These are phyloP conservation scores for Cladosporium sp. DNA, from an alignment of 2,329 filamentous ascomycete genomes.

Conservation along the genomic window DNA sequence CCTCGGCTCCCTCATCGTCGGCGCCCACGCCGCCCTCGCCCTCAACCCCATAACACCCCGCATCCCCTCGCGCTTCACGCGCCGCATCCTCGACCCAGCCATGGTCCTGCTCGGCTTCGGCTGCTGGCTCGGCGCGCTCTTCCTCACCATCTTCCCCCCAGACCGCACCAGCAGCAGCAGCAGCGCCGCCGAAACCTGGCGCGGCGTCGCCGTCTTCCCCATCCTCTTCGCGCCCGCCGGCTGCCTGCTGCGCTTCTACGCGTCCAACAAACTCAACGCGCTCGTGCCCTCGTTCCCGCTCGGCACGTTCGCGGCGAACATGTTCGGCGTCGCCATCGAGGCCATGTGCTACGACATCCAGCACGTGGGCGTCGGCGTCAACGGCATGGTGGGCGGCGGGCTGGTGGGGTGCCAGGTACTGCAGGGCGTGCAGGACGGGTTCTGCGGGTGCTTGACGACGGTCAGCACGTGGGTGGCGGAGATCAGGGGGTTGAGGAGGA, in stretches of 20 bases:
- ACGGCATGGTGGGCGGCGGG: slow-evolving; percentile 35
- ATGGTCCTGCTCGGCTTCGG: slow-evolving; percentile 62
- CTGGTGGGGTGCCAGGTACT: slow-evolving; percentile 39
- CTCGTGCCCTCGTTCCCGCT: slow-evolving; percentile 64
- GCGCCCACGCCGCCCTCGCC: slow-evolving; percentile 66
- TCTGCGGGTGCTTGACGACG: slow-evolving; percentile 44
- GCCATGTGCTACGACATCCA: slow-evolving; percentile 75
- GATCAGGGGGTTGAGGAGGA: slow-evolving; percentile 33
- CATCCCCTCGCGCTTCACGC: slow-evolving; percentile 51
- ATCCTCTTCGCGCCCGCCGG: slow-evolving; percentile 78
- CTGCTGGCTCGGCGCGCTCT: slow-evolving; percentile 69
- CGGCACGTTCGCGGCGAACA: slow-evolving; percentile 78
- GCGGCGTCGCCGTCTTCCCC: slow-evolving; percentile 66
- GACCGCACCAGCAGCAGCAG: slow-evolving; percentile 38
- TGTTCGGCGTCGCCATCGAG: slow-evolving; percentile 67
- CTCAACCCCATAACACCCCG: slow-evolving; percentile 54
- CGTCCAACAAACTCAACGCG: slow-evolving; percentile 64
- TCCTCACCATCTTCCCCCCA: slow-evolving; percentile 67
- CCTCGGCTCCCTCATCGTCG: slow-evolving; percentile 61
- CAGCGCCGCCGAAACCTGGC: slow-evolving; percentile 54
- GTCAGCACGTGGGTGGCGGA: slow-evolving; percentile 45
- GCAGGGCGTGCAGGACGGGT: slow-evolving; percentile 44
- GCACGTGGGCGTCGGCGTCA: slow-evolving; percentile 45
- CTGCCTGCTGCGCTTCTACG: slow-evolving; percentile 68
- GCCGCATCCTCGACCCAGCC: slow-evolving; percentile 57